phyloP scores from a whole-genome alignment of 2,329 filamentous ascomycete genomes.

The Pleoardoris graminearum region DNA sequence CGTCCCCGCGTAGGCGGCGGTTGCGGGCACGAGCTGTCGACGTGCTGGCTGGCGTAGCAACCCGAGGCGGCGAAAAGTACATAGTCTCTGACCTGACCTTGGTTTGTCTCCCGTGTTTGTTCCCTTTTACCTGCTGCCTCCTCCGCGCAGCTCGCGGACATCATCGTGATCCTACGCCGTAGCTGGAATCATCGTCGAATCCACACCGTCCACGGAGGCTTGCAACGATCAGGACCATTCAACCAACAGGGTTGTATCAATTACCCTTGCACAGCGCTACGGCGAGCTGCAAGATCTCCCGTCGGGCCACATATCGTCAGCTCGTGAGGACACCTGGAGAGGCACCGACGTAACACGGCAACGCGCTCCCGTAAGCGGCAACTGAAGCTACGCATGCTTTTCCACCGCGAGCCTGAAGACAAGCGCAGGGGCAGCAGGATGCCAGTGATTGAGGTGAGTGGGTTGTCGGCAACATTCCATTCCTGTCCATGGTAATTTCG shows the following conservation, averaged over 20 bases:
- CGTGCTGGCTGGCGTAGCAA: neutral
- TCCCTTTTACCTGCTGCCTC: neutral
- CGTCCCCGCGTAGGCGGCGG: conserved; percentile 1
- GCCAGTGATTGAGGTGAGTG: conserved; percentile 42
- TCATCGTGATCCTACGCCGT: neutral
- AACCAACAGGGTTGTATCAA: neutral
- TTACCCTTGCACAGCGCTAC: conserved; percentile 26
- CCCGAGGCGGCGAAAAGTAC: neutral
- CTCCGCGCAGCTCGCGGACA: neutral
- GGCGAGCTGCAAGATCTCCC: conserved; percentile 26
- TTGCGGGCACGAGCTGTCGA: neutral
- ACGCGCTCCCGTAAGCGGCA: conserved; percentile 1
- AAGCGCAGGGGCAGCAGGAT: conserved; percentile 29
- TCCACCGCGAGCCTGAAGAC: conserved; percentile 14
- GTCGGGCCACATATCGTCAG: conserved; percentile 24
- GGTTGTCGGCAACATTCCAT: neutral
- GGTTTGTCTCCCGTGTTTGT: neutral
- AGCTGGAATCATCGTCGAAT: neutral
- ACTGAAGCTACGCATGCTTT: conserved; percentile 20
- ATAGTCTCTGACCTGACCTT: neutral
- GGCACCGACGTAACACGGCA: conserved; percentile 23
- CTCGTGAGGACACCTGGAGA: conserved; percentile 16
- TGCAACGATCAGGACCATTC: conserved; percentile 6
- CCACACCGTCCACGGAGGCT: neutral
- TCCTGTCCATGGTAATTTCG: neutral